Evolutionary conservation across 306 rosid species (phyloP).

Genomic region (Gastrolobium bilobum): DNA sequence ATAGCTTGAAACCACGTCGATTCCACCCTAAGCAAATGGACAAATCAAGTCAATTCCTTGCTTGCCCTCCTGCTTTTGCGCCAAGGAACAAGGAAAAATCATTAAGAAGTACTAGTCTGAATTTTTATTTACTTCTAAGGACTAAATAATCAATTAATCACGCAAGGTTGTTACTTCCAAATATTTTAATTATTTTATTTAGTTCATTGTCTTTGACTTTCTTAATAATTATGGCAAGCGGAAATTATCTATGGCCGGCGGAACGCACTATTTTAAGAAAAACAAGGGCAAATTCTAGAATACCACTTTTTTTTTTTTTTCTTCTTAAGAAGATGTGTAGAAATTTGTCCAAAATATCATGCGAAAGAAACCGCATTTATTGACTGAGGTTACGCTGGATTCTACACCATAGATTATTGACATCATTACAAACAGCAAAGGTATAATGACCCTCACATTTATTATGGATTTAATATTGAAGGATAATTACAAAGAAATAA

Average conservation of each 20-base stretch:
- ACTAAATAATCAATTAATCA: background rate
- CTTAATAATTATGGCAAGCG: background rate
- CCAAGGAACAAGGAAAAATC: background rate
- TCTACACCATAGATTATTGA: background rate
- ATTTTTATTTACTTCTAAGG: background rate
- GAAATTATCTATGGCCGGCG: background rate
- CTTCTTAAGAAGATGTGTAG: too few species aligned
- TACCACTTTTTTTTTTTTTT: background rate
- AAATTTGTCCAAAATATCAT: background rate
- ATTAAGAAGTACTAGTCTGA: background rate
- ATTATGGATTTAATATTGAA: too few species aligned
- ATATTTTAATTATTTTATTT: background rate
- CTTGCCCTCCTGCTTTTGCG: background rate
- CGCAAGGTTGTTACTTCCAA: background rate
- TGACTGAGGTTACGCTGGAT: background rate
- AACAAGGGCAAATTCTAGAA: background rate
- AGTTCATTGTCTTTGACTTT: constrained; percentile 4
- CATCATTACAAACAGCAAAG: background rate
- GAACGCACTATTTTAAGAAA: background rate
- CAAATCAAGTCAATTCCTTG: background rate
- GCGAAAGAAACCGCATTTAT: constrained; percentile 25
- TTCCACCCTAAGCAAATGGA: background rate
- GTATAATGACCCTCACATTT: too few species aligned
- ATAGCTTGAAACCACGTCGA: background rate
- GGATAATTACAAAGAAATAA: too few species aligned